These are phyloP conservation scores for Colletotrichum echinochloae DNA, from an alignment of 2,329 filamentous ascomycete species.

Conservation along the genomic window DNA sequence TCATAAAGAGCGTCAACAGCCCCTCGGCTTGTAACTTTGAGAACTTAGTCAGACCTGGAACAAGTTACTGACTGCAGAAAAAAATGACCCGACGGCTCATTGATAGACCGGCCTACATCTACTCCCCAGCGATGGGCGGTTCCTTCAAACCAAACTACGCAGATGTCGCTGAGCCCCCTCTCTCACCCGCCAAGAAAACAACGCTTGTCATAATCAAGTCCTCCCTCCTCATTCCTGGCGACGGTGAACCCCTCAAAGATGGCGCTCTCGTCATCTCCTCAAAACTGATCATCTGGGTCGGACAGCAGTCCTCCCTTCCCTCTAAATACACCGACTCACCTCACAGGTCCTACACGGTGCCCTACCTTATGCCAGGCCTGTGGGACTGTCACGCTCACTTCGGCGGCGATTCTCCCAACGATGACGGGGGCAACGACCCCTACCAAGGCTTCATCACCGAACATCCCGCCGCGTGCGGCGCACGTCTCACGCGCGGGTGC, in stretches of 20 bases:
- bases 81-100: constrained; percentile 30
- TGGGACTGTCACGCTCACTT: constrained; percentile 67
- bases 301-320: constrained; percentile 47
- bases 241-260: constrained; percentile 55
- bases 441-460: constrained; percentile 43
- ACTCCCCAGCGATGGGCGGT: constrained; percentile 48
- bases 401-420: constrained; percentile 48
- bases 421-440: constrained; percentile 40
- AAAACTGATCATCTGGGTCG: constrained; percentile 56
- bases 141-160: constrained; percentile 40
- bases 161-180: neutral
- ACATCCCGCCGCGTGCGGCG: constrained; percentile 52
- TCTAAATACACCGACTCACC: constrained; percentile 46
- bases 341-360: constrained; percentile 51
- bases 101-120: constrained; percentile 40
- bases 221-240: constrained; percentile 60
- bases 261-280: constrained; percentile 54
- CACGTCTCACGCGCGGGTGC: constrained; percentile 55
- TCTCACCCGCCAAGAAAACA: constrained; percentile 44
- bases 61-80: neutral
- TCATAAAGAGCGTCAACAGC: too few relatives aligned
- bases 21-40: fast-evolving
- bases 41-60: neutral
- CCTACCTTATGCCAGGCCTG: constrained; percentile 62
- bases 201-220: constrained; percentile 45